phyloP scores from a whole-genome alignment of 306 rosid genomes.

The Begonia fuchsioides region DNA sequence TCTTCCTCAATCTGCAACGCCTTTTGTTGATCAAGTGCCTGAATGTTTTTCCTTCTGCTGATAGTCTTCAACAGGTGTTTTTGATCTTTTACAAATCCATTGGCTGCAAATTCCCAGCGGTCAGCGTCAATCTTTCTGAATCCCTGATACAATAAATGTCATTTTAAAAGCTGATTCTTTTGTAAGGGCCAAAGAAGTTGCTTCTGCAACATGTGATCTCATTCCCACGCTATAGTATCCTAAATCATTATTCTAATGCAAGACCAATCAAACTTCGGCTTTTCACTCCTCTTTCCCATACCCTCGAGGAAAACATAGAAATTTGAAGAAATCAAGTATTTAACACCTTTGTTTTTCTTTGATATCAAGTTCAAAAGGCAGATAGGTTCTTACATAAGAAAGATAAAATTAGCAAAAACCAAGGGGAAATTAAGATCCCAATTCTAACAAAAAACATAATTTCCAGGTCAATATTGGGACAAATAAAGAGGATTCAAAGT shows the following conservation, averaged over 20 bases:
- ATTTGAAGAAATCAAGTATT: background rate
- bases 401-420: too few relatives aligned
- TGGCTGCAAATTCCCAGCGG: slow-evolving; percentile 76
- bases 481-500: background rate
- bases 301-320: background rate
- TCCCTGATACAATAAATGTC: slow-evolving; percentile 40
- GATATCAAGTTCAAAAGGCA: too few relatives aligned
- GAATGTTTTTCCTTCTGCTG: slow-evolving; percentile 50
- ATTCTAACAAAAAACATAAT: background rate
- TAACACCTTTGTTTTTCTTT: too few relatives aligned
- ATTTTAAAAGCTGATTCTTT: too few relatives aligned
- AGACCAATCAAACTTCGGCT: too few relatives aligned
- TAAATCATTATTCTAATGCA: too few relatives aligned
- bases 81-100: slow-evolving; percentile 62
- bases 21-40: slow-evolving; percentile 40
- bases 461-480: background rate
- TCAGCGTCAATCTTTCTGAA: slow-evolving; percentile 79
- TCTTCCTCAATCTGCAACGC: slow-evolving; percentile 22
- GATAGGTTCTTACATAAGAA: too few relatives aligned
- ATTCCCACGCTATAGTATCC: too few relatives aligned
- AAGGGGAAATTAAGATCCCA: too few relatives aligned
- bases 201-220: too few relatives aligned
- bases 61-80: slow-evolving; percentile 65
- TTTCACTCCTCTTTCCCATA: too few relatives aligned
- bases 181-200: too few relatives aligned